phyloP scores from a whole-genome alignment of 2,329 filamentous ascomycete genomes.

The Pyrenophora teres region DNA sequence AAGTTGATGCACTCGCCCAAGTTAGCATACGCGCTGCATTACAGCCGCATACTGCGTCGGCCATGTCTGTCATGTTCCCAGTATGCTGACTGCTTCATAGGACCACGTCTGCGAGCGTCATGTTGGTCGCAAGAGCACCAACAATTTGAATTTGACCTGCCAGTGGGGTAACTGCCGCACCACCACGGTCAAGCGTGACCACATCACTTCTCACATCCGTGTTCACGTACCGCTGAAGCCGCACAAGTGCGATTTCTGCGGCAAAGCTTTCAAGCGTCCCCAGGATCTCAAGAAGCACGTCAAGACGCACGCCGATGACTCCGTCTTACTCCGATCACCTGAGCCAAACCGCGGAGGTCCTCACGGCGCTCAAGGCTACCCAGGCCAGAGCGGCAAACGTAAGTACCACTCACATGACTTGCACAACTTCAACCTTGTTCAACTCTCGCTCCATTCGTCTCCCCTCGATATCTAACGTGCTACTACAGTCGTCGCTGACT shows the following conservation, averaged over 20 bases:
- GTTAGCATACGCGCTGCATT: neutral
- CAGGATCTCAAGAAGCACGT: slow-evolving; percentile 99
- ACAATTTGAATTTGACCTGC: slow-evolving; percentile 96
- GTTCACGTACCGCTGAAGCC: slow-evolving; percentile 99
- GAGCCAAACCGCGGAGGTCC: slow-evolving; percentile 58
- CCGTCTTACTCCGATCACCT: slow-evolving; percentile 70
- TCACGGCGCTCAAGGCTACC: slow-evolving; percentile 44
- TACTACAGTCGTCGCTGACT: slow-evolving; percentile 51
- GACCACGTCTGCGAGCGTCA: slow-evolving; percentile 98
- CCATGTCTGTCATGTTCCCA: neutral
- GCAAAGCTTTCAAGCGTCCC: slow-evolving; percentile 98
- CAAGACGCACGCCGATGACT: slow-evolving; percentile 97
- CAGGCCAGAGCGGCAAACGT: slow-evolving; percentile 48
- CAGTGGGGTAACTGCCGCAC: slow-evolving; percentile 96
- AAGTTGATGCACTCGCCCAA: slow-evolving; percentile 38
- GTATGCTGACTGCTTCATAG: slow-evolving; percentile 54
- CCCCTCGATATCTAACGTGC: slow-evolving; percentile 42
- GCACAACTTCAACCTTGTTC: neutral
- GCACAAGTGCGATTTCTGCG: slow-evolving; percentile 98
- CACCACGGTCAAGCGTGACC: slow-evolving; percentile 96
- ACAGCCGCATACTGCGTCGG: too few relatives aligned
- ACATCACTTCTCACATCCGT: slow-evolving; percentile 98
- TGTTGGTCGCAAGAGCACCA: slow-evolving; percentile 98
- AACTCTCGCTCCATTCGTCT: slow-evolving; percentile 13
- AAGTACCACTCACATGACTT: slow-evolving; percentile 29